Evolutionary conservation across 352 stramenopile species (phyloP).

Genomic region (Pythium sp.): DNA sequence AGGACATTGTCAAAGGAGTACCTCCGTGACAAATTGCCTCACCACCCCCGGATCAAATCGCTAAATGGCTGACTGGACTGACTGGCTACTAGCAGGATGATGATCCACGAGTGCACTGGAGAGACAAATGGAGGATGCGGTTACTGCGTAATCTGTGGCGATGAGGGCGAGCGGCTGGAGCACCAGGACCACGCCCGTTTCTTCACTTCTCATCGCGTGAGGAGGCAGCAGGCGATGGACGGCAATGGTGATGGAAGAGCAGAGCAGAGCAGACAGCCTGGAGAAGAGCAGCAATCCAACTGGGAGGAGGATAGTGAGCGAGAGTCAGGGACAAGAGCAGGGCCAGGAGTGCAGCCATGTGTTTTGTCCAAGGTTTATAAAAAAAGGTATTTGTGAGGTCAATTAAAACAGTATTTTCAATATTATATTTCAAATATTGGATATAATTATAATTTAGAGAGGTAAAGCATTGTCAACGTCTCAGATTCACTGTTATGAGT

Average conservation of each 20-base stretch:
- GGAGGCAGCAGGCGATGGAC: neutral
- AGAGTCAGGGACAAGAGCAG: neutral
- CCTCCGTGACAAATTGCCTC: neutral
- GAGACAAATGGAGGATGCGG: neutral
- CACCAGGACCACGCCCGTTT: neutral
- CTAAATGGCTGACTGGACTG: neutral
- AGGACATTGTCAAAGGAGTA: neutral
- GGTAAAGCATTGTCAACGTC: too few relatives aligned
- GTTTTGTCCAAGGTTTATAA: neutral
- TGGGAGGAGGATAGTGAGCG: neutral
- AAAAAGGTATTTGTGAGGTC: neutral
- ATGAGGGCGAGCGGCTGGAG: neutral
- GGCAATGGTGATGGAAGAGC: neutral
- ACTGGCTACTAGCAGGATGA: neutral
- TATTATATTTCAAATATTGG: too few relatives aligned
- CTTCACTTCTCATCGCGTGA: neutral
- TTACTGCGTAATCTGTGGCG: neutral
- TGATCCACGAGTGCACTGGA: neutral
- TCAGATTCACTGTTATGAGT: too few relatives aligned
- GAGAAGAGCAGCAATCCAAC: neutral
- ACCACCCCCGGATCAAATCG: neutral
- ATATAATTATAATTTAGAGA: too few relatives aligned
- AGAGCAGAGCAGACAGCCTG: neutral
- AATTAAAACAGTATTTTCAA: neutral
- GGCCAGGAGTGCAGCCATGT: neutral